Conservation (phyloP, 2,329 filamentous ascomycete species). For the Akanthomyces lecanii region DNA sequence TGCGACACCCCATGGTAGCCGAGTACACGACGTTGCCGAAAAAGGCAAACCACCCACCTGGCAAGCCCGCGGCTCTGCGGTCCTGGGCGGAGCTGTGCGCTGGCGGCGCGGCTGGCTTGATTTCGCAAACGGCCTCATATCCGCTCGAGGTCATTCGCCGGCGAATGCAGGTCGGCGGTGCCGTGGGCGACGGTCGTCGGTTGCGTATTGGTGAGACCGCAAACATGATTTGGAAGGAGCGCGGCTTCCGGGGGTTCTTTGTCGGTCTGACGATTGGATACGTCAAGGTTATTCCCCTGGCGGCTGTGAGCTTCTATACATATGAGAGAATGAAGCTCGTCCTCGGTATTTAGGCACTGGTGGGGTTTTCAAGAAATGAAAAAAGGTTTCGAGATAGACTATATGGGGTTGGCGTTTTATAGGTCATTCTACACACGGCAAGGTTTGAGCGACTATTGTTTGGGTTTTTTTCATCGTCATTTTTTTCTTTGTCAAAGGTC, state of each 20-base stretch:
- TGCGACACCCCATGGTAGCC: constrained; percentile 65
- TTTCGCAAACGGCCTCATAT: constrained; percentile 90
- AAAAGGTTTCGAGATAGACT: not conserved
- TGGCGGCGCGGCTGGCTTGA: constrained; percentile 79
- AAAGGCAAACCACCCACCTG: constrained; percentile 47
- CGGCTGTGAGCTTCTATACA: constrained; percentile 63
- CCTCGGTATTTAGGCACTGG: constrained; percentile 55
- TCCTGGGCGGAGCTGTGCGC: constrained; percentile 84
- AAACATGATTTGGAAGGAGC: constrained; percentile 67
- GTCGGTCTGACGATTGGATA: constrained; percentile 93
- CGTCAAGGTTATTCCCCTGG: constrained; percentile 88
- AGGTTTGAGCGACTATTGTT: not conserved
- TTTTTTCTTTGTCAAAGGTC: not conserved
- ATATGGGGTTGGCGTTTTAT: constrained; percentile 12
- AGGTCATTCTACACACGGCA: constrained; percentile 1
- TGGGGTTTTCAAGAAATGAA: not conserved
- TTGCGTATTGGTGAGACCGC: constrained; percentile 77
- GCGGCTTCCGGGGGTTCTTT: constrained; percentile 78
- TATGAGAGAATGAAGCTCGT: constrained; percentile 61
- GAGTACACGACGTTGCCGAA: constrained; percentile 70
- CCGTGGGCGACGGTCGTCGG: constrained; percentile 82
- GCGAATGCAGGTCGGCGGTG: constrained; percentile 93
- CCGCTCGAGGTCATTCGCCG: constrained; percentile 88
- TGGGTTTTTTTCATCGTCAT: not conserved
- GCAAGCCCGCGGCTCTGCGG: constrained; percentile 67